Base-by-base conservation (phyloP, 1,284 basidiomycete genomes). In the Papiliotrema terrestris region DNA sequence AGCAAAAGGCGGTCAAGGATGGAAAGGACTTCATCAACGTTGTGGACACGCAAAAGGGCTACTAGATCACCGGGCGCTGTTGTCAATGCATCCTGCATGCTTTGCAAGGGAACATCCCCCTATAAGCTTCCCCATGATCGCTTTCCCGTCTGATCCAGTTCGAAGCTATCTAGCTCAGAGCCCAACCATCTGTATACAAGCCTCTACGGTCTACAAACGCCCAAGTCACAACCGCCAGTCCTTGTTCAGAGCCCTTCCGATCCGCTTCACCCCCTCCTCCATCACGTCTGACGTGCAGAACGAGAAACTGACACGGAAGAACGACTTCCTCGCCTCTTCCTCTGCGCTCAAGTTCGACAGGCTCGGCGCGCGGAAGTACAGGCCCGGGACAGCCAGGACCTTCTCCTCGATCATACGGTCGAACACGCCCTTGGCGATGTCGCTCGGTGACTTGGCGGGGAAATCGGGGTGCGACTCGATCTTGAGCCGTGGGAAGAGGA, bases 21-120 rank as follows among this genome's bases (percentile, higher is more conserved):
- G 73, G 72, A 1, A 64, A 66, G 6, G 55, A 62, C 57, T 57
- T 67, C 15, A 66, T 68, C 51, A 76, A 76, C 47, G 60, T 63
- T 29, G 68, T 77, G 8, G 72, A 76, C 56, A 60, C 63, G 4
- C 62, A 62, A 11, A 71, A 69, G 67, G 75, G 75, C 0, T 77
- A 77, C 52, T 78, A 46, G 47, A 8, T 22, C 29, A 32, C 29
- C 29, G 29, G 11, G 29, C 11, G 29, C 29, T 32, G 5, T 32
- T 32, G 11, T n/a, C 6, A 32, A 32, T 32, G 11, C 29, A 32
- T 32, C 29, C 29, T 32, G 11, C 11, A 32, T 11, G 6, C 11
- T 32, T 11, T 32, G 29, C 6, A 11, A 5, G 6, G 29, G 29
- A 5, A 32, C 29, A 32, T n/a, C n/a, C n/a, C n/a, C n/a, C n/a